A percentile compares a stretch with the other conserved stretches of the same genome.
Conservation (phyloP, 768 basidiomycete species). For the Panellus pusillus region DNA sequence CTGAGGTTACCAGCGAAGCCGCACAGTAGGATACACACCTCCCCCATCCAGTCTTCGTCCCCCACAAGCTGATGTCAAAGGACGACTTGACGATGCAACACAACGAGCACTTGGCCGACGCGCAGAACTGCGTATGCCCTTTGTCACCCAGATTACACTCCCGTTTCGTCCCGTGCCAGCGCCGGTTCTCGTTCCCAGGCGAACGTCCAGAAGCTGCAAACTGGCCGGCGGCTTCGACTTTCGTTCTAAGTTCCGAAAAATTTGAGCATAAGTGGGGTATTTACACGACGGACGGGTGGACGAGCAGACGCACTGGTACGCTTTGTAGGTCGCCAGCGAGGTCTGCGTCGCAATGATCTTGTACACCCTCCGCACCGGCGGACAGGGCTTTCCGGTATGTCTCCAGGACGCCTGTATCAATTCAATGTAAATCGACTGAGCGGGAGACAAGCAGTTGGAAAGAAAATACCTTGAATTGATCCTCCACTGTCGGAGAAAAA, state of each 20-base stretch:
- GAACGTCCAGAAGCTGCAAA: constrained; percentile 55
- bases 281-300: neutral
- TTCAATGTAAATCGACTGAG: too few species aligned
- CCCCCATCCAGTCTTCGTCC: constrained; percentile 74
- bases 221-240: constrained; percentile 60
- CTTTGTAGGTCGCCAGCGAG: constrained; percentile 54
- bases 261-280: neutral
- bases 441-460: neutral
- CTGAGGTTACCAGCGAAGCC: constrained; percentile 4
- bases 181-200: constrained; percentile 69
- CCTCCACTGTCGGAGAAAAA: constrained; percentile 41
- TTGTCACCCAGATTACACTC: constrained; percentile 66
- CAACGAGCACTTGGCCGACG: constrained; percentile 57
- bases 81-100: constrained; percentile 66
- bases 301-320: constrained; percentile 50
- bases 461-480: constrained; percentile 54
- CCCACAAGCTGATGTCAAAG: constrained; percentile 61
- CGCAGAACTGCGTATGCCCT: constrained; percentile 55
- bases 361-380: constrained; percentile 60
- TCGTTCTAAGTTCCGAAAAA: constrained; percentile 34
- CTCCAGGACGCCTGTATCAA: constrained; percentile 52
- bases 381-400: constrained; percentile 53
- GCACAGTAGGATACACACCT: constrained; percentile 37
- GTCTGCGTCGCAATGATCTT: constrained; percentile 56
- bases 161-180: constrained; percentile 74